A percentile compares a stretch with the other conserved stretches of the same genome.
These are phyloP conservation scores for Hyaloscypha variabilis DNA, from an alignment of 495 filamentous ascomycete genomes.

Conservation along the genomic window DNA sequence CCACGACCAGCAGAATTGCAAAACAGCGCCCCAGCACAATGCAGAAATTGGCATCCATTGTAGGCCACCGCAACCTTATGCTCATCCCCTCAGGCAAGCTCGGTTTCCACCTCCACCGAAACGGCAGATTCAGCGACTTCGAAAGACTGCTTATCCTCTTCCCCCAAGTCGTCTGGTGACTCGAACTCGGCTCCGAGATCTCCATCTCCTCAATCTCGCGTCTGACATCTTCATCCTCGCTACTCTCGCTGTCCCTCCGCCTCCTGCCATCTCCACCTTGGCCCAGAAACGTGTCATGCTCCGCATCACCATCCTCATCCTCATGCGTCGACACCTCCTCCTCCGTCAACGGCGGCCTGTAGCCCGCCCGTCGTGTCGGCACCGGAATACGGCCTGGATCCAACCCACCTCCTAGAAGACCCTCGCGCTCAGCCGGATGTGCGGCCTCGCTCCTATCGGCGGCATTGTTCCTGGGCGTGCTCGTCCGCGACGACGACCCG, in stretches of 20 bases:
- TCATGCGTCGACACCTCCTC: slow-evolving; percentile 41
- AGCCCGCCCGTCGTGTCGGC: slow-evolving; percentile 71
- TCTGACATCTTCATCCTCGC: slow-evolving; percentile 62
- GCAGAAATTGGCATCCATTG: slow-evolving; percentile 39
- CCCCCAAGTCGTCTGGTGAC: slow-evolving; percentile 43
- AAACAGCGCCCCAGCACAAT: slow-evolving; percentile 71
- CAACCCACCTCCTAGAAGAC: slow-evolving; percentile 26
- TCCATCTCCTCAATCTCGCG: slow-evolving; percentile 90
- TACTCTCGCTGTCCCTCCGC: slow-evolving; percentile 31
- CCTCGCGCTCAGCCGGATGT: slow-evolving; percentile 37
- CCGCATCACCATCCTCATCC: slow-evolving; percentile 42
- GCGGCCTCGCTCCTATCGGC: slow-evolving; percentile 29
- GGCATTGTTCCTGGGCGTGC: slow-evolving; percentile 13
- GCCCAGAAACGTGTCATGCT: slow-evolving; percentile 27
- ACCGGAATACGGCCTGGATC: slow-evolving; percentile 57
- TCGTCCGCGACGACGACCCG: slow-evolving; percentile 26
- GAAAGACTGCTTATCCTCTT: slow-evolving; percentile 52
- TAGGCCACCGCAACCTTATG: slow-evolving; percentile 29
- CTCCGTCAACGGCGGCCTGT: slow-evolving; percentile 31
- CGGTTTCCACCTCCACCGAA: slow-evolving; percentile 27
- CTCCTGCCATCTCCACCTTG: slow-evolving; percentile 17
- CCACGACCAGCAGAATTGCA: slow-evolving; percentile 72
- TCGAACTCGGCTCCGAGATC: slow-evolving; percentile 66
- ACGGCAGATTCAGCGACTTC: slow-evolving; percentile 32
- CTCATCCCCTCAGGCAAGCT: slow-evolving; percentile 29